A percentile compares a stretch with the other conserved stretches of the same genome.
These are phyloP conservation scores for Hemisphaericaspora nanyangensis DNA, from an alignment of 805 yeast species.

Conservation along the genomic window DNA sequence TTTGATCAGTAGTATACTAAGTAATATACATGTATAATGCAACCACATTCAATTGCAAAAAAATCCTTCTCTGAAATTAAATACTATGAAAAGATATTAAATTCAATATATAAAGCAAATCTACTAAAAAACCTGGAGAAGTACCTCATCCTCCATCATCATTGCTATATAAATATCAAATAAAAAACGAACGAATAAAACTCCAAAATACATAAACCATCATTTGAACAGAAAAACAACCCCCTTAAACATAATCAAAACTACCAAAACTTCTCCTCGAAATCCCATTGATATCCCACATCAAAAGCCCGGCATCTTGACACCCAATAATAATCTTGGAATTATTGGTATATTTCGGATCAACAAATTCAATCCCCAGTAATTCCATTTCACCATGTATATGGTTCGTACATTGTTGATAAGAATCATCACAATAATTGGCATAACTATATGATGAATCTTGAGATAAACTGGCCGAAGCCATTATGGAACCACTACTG, in stretches of 20 bases:
- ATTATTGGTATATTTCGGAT: slow-evolving; percentile 11
- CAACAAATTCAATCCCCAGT: slow-evolving; percentile 36
- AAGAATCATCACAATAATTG: slow-evolving; percentile 10
- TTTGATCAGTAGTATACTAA: too few species aligned
- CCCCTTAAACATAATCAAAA: slow-evolving; percentile 30
- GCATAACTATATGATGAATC: slow-evolving; percentile 2
- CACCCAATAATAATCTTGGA: slow-evolving; percentile 35
- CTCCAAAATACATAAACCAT: neutral
- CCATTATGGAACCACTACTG: neutral
- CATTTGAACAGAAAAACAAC: too few species aligned
- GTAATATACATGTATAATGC: too few species aligned
- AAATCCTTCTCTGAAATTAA: too few species aligned
- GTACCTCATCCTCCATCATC: too few species aligned
- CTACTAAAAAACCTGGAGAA: too few species aligned
- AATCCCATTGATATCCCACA: slow-evolving; percentile 37
- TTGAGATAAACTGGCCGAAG: neutral
- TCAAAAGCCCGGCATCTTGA: slow-evolving; percentile 37
- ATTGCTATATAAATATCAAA: too few species aligned
- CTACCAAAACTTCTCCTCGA: slow-evolving; percentile 39
- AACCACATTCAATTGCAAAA: too few species aligned
- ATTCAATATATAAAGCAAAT: too few species aligned
- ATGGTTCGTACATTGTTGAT: slow-evolving; percentile 21
- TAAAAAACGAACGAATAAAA: neutral
- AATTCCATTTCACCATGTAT: slow-evolving; percentile 43
- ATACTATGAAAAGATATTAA: too few species aligned